Conservation (phyloP, 805 yeast species). For the Myxozyma neotropica region DNA sequence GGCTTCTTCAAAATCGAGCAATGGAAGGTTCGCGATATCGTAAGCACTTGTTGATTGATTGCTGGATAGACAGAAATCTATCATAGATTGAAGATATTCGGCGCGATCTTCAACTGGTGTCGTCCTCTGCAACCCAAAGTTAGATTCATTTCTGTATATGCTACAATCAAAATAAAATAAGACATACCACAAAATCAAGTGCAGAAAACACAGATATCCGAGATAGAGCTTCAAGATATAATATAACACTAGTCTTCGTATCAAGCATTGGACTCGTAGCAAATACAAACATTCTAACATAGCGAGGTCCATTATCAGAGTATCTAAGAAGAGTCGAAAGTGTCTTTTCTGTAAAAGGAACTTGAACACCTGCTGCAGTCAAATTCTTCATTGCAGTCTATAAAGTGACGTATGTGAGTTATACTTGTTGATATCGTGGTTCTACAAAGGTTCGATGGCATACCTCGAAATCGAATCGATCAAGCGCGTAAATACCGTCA, state of each 20-base stretch:
- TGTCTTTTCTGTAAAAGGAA: conserved; percentile 26
- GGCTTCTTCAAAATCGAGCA: conserved; percentile 9
- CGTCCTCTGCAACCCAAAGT: conserved; percentile 7
- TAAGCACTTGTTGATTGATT: neutral
- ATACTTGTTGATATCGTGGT: neutral
- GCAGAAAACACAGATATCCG: conserved; percentile 21
- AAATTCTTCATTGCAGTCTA: conserved; percentile 23
- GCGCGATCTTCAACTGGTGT: conserved; percentile 7
- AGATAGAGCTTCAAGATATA: conserved; percentile 22
- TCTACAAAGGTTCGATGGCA: no score
- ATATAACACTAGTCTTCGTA: neutral
- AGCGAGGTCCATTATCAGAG: conserved; percentile 20
- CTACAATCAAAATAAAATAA: neutral
- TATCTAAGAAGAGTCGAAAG: conserved; percentile 14
- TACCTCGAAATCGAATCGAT: conserved; percentile 26
- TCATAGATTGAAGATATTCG: conserved; percentile 8
- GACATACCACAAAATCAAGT: conserved; percentile 16
- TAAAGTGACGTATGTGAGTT: neutral
- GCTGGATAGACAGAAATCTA: conserved; percentile 13
- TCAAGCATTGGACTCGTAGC: conserved; percentile 12
- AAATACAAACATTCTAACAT: conserved; percentile 16
- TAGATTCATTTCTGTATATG: neutral
- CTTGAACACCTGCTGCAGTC: conserved; percentile 23
- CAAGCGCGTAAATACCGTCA: conserved; percentile 27
- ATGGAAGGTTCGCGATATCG: conserved; percentile 15